phyloP scores from a whole-genome alignment of 148 eudicot species.

The Nyssa sinensis region DNA sequence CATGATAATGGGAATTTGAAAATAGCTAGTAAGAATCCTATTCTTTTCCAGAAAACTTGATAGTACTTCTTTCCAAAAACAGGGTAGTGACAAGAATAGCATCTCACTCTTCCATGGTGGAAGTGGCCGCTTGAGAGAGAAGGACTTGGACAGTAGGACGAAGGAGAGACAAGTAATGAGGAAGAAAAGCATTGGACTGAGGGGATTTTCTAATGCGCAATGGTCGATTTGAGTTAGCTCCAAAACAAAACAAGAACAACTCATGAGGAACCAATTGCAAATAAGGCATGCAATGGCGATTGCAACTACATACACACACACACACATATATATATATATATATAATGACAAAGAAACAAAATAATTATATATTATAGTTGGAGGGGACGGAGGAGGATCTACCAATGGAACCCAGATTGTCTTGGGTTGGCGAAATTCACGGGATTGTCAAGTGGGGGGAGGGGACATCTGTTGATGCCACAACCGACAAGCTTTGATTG shows the following conservation, averaged over 20 bases:
- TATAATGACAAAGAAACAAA: background rate
- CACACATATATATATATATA: background rate
- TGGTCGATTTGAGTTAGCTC: background rate
- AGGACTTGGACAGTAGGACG: slow-evolving; percentile 49
- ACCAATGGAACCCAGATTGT: background rate
- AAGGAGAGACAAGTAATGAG: slow-evolving; percentile 60
- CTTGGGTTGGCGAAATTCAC: slow-evolving; percentile 3
- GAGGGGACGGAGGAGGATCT: background rate
- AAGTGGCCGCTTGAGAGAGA: no score
- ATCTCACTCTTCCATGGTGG: slow-evolving; percentile 17
- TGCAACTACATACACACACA: no score
- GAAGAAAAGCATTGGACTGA: slow-evolving; percentile 51
- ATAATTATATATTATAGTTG: background rate
- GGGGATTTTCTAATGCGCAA: background rate
- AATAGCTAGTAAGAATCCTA: slow-evolving; percentile 20
- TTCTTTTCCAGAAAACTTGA: slow-evolving; percentile 24
- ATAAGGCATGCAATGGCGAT: no score
- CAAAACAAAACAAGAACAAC: background rate
- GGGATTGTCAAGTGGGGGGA: slow-evolving; percentile 6
- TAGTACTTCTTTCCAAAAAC: slow-evolving; percentile 26
- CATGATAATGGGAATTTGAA: slow-evolving; percentile 22
- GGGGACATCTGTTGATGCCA: slow-evolving; percentile 22
- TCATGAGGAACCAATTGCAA: background rate
- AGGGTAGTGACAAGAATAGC: slow-evolving; percentile 23
- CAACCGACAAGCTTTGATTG: slow-evolving; percentile 31